Percentiles rank a stretch among this genome's conserved stretches.
phyloP scores from a whole-genome alignment of 2,329 filamentous ascomycete species.

The Epicoccum sorghinum region DNA sequence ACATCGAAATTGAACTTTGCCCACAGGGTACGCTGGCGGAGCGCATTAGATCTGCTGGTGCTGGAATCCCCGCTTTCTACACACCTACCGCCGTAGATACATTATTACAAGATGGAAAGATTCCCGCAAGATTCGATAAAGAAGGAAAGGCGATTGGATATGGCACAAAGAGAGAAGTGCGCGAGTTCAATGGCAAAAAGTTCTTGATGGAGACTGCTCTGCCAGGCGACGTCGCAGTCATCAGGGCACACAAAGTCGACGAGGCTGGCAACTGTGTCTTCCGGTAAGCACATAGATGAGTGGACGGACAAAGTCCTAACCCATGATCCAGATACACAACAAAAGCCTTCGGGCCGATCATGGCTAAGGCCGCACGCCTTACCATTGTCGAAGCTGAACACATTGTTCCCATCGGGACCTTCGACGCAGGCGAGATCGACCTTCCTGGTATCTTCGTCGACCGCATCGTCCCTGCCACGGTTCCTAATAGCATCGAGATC shows the following conservation, averaged over 20 bases:
- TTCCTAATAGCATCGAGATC: constrained; percentile 76
- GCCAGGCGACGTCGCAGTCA: constrained; percentile 75
- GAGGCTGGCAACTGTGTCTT: constrained; percentile 79
- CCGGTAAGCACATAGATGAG: constrained; percentile 37
- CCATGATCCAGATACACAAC: constrained; percentile 39
- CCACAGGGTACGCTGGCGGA: constrained; percentile 78
- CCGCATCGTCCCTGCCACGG: constrained; percentile 81
- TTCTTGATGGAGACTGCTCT: constrained; percentile 81
- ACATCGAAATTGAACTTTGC: constrained; percentile 76
- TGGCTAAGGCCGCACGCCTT: constrained; percentile 88
- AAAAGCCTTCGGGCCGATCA: constrained; percentile 54
- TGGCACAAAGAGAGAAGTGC: constrained; percentile 70
- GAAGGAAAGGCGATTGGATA: constrained; percentile 66
- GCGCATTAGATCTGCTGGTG: constrained; percentile 73
- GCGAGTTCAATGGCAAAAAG: constrained; percentile 72
- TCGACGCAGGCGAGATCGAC: constrained; percentile 81
- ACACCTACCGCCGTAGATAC: constrained; percentile 74
- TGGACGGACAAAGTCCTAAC: constrained; percentile 6
- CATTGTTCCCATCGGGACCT: constrained; percentile 87
- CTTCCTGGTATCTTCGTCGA: constrained; percentile 92
- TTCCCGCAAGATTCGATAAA: constrained; percentile 66
- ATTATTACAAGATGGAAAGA: constrained; percentile 69
- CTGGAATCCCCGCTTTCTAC: constrained; percentile 81
- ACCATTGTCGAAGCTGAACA: constrained; percentile 96
- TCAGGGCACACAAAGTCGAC: constrained; percentile 78